Evolutionary conservation across 2,329 filamentous ascomycete species (phyloP), one percentile per base, ranked within the genome.

Genomic region (Arthrobotrys sinensis): DNA sequence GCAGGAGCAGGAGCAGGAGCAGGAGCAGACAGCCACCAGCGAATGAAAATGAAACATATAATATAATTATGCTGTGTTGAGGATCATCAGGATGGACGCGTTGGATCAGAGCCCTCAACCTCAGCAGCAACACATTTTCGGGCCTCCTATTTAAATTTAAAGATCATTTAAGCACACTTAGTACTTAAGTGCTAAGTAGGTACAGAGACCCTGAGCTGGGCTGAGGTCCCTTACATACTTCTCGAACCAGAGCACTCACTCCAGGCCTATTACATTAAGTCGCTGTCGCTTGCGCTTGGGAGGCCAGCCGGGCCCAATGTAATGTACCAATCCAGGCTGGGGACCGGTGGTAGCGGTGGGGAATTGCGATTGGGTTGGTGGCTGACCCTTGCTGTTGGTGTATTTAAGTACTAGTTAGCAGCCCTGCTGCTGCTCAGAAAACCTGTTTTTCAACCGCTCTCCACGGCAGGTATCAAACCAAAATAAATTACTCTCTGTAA

Each of bases 161-260:
- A n/a, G n/a, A n/a, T n/a, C n/a, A n/a, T n/a, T n/a, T n/a, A n/a
- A n/a, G n/a, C n/a, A n/a, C n/a, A n/a, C n/a, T n/a, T n/a, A n/a
- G n/a, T n/a, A n/a, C n/a, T n/a, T n/a, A 8, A 40, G 32, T 28
- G 4, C 24, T 28, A 28, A 28, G 11, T 7, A 21, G 3, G 38
- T 21, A 63, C 1, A 16, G 38, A 28, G 36, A 28, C 24, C 64
- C 28, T 21, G 63, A 52, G 43, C 63, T 28, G 24, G 4, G 24
- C 62, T 67, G 64, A 55, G 64, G 36, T 68, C 64, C 64, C 64
- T 68, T 68, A 57, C 64, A 68, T 68, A 36, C 16, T 3, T 43
- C 2, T 45, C 16, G 55, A 43, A 43, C 14, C 55, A 14, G 7
- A 48, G 40, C 2, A 16, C 40, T 45, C 40, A 6, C 12, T 38